Evolutionary conservation across 2,329 filamentous ascomycete species (phyloP), one percentile per base, ranked within the genome.

Genomic region (Dactylonectria estremocensis): DNA sequence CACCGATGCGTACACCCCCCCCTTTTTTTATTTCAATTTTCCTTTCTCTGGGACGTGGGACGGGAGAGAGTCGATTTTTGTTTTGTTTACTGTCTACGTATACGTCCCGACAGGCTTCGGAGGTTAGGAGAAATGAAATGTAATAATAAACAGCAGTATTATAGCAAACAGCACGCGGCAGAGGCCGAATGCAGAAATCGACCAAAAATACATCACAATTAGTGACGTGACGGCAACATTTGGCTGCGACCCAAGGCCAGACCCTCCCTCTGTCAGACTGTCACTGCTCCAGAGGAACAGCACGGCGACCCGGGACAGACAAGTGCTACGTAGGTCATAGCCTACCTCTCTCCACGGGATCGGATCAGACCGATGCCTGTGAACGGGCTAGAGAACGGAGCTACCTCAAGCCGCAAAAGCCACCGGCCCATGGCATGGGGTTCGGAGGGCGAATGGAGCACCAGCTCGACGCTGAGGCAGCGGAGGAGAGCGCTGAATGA

Each of bases 361-460:
- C 62, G 55, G 55, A 40, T 54, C 62, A 59, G 55, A 37, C 62
- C 62, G 62, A 64, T 37, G 31, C 40, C 37, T 14, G 37, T n/a
- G 14, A 43, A n/a, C 14, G 40, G 31, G 24, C 50, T 55, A 62
- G 60, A 62, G 40, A 43, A 18, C 48, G 28, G 49, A 57, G 45
- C 57, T 55, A 40, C 54, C 3, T n/a, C 40, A 43, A 43, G 40
- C 40, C 40, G 22, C 61, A 37, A 48, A 49, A 50, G 53, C 55
- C 45, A 37, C 54, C 24, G 48, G 52, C 35, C 61, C 57, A 56
- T 60, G 57, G 63, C 63, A 66, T 60, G 63, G 63, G 63, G 57
- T 66, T 66, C 57, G 57, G 57, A 61, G 52, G 50, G n/a, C 50
- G 31, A 35, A 35, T 35, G 50, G 50, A 52, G 40, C 16, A 28